Evolutionary conservation across 2,329 filamentous ascomycete species (phyloP), one percentile per base, ranked within the genome.

Genomic region (Colletotrichum sp.): DNA sequence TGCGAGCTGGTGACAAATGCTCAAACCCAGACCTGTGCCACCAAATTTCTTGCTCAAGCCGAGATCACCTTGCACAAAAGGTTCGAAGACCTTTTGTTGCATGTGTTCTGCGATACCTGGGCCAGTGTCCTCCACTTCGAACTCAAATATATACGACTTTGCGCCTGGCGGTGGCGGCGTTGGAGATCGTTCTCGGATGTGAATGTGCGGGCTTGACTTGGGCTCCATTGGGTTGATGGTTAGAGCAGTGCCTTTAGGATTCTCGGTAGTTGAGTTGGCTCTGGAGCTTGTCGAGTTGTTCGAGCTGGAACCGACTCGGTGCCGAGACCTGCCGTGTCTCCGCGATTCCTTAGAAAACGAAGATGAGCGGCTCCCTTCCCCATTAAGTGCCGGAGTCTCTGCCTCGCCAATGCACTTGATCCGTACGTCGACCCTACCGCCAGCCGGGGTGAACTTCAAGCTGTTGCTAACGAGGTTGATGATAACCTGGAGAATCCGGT

Each of bases 381-480:
- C 84, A 24, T 83, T 83, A n/a, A 63, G 60, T 79, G 72, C 78
- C 79, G 7, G 74, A 4, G 79, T 55, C 28, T 90, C 90, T 2
- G 87, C 83, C 80, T 95, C 93, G 9, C 93, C 91, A 0, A 94
- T 79, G 80, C 95, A 98, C 78, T 91, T 92, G 73, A 98, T 96
- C 9, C 92, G 91, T 10, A 98, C 90, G 30, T 92, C 90, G 4
- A 98, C 95, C 34, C 89, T 93, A 9, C 96, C 96, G 2, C 93
- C 93, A 8, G 91, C 84, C 0, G 95, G 94, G 0, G 96, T 98
- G 81, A 98, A 98, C 82, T 98, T 98, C 59, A 98, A 86, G 83
- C 94, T 95, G 85, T 98, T 98, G 84, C 94, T 96, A 63, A 98
- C 95, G 36, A 98, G 88, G 81, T 98, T 98, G 87, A 98, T 98